Evolutionary conservation across 2,329 filamentous ascomycete genomes (phyloP).

Genomic region (Talaromyces funiculosus): DNA sequence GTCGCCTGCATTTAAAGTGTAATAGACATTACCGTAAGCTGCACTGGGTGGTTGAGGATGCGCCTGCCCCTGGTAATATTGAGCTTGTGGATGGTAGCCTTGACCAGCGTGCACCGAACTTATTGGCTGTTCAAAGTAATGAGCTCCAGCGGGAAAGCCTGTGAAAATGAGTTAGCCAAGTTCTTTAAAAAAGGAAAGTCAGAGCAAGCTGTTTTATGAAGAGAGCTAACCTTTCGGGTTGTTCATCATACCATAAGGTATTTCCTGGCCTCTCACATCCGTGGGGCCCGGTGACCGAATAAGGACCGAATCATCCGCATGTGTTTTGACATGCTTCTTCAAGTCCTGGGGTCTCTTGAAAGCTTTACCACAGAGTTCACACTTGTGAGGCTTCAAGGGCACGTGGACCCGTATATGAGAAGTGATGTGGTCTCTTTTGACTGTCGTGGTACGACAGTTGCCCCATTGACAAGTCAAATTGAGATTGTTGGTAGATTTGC

Average conservation of each 20-base stretch:
- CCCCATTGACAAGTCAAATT: slow-evolving; percentile 98
- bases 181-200: neutral
- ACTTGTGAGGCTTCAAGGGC: slow-evolving; percentile 98
- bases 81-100: slow-evolving; percentile 39
- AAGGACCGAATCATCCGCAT: slow-evolving; percentile 86
- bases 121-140: slow-evolving; percentile 50
- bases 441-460: slow-evolving; percentile 88
- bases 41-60: slow-evolving; percentile 49
- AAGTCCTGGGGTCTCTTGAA: slow-evolving; percentile 98
- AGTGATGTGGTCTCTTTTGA: slow-evolving; percentile 98
- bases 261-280: slow-evolving; percentile 41
- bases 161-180: slow-evolving; percentile 11
- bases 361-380: slow-evolving; percentile 95
- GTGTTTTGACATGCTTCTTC: slow-evolving; percentile 99
- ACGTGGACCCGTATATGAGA: slow-evolving; percentile 98
- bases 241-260: slow-evolving; percentile 33
- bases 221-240: slow-evolving; percentile 31
- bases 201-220: neutral
- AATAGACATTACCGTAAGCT: slow-evolving; percentile 71
- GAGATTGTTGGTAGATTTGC: slow-evolving; percentile 98
- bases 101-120: slow-evolving; percentile 41
- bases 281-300: slow-evolving; percentile 57
- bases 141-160: slow-evolving; percentile 37
- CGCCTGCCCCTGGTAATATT: slow-evolving; percentile 52
- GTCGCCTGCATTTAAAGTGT: slow-evolving; percentile 62